phyloP scores from a whole-genome alignment of 139 green algal genomes.

The Picochlorum sp. region DNA sequence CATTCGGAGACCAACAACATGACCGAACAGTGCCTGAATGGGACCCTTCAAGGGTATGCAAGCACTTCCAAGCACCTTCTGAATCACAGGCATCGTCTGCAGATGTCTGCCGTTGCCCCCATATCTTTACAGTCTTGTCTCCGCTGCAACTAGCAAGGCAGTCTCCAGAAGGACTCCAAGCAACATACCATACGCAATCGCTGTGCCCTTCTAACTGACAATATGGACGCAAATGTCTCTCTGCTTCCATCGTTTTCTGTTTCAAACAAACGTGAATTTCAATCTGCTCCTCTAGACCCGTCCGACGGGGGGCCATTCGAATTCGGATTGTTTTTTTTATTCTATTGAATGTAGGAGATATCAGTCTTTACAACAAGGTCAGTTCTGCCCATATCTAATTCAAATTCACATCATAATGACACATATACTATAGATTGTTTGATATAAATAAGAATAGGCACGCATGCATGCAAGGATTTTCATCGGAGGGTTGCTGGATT shows the following conservation, averaged over 20 bases:
- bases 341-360: too few relatives aligned
- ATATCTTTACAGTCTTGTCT: slow-evolving; percentile 87
- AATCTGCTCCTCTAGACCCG: too few relatives aligned
- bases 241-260: too few relatives aligned
- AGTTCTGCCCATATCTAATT: too few relatives aligned
- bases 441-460: too few relatives aligned
- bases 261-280: too few relatives aligned
- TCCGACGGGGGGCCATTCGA: too few relatives aligned
- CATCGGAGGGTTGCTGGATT: slow-evolving; percentile 35
- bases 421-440: too few relatives aligned
- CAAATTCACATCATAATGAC: too few relatives aligned
- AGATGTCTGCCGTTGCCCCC: slow-evolving; percentile 28
- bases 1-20: slow-evolving; percentile 72
- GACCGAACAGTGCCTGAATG: slow-evolving; percentile 72
- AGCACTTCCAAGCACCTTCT: slow-evolving; percentile 39
- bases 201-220: slow-evolving; percentile 60
- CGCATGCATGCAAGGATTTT: slow-evolving; percentile 30
- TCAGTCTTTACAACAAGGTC: too few relatives aligned
- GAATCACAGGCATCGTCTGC: not conserved
- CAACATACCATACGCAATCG: slow-evolving; percentile 71
- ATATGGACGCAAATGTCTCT: too few relatives aligned
- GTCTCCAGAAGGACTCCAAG: slow-evolving; percentile 71
- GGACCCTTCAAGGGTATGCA: slow-evolving; percentile 68
- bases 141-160: slow-evolving; percentile 78
- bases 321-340: too few relatives aligned